A percentile compares a stretch with the other conserved stretches of the same genome.
These are phyloP conservation scores for Syzygium grande DNA, from an alignment of 345 rosid genomes.

Conservation along the genomic window DNA sequence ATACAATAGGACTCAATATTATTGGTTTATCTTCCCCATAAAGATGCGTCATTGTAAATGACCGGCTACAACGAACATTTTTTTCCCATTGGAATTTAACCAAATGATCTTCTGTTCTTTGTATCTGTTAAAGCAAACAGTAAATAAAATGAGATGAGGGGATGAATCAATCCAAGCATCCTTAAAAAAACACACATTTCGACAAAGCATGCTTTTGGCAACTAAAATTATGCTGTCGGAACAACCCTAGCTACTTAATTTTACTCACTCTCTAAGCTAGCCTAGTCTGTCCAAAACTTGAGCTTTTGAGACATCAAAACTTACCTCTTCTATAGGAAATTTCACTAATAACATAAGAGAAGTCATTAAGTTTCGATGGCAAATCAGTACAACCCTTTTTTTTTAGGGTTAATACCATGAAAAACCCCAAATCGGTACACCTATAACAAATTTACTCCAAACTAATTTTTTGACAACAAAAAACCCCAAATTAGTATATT, in stretches of 20 bases:
- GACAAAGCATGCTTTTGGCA: neutral
- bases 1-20: neutral
- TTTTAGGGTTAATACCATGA: too few species aligned
- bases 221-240: neutral
- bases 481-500: too few species aligned
- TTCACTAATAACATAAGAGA: neutral
- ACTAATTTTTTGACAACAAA: too few species aligned
- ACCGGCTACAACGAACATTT: neutral
- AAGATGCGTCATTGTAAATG: neutral
- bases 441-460: too few species aligned
- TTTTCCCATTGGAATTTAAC: neutral
- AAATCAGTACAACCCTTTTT: neutral
- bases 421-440: too few species aligned
- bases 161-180: neutral
- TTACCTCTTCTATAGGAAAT: neutral
- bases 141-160: neutral
- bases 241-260: neutral
- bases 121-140: neutral
- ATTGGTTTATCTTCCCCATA: neutral
- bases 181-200: neutral
- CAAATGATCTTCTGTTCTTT: neutral
- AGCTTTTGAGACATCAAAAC: neutral
- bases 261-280: neutral
- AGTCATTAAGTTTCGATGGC: neutral
- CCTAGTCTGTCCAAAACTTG: neutral